Evolutionary conservation across 768 basidiomycete species (phyloP).

Genomic region (Amanita subjunquillea): DNA sequence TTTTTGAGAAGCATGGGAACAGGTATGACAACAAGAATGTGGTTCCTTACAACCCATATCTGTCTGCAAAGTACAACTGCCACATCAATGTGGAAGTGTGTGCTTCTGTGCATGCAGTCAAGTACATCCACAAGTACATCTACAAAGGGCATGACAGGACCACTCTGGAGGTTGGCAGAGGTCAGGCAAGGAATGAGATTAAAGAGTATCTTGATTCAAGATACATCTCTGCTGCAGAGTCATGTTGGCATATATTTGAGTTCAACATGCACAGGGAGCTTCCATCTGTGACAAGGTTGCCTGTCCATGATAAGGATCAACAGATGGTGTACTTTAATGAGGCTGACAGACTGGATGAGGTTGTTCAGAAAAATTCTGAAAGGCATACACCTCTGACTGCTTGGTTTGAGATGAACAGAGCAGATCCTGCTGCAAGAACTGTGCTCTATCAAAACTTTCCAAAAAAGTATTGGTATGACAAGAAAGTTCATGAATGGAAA

Average conservation of each 20-base stretch:
- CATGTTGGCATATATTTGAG: too few relatives aligned
- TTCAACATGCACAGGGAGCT: conserved; percentile 21
- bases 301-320: too few relatives aligned
- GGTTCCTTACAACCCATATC: too few relatives aligned
- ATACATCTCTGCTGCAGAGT: conserved; percentile 23
- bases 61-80: too few relatives aligned
- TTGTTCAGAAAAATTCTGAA: conserved; percentile 13
- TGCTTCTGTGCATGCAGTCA: too few relatives aligned
- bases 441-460: not conserved
- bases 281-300: conserved; percentile 28
- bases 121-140: too few relatives aligned
- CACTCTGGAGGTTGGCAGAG: conserved; percentile 18
- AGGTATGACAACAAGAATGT: conserved; percentile 27
- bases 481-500: not conserved
- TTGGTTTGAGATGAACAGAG: not conserved
- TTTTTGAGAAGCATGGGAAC: not conserved
- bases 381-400: conserved; percentile 17
- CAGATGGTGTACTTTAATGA: conserved; percentile 27
- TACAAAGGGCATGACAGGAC: conserved; percentile 30
- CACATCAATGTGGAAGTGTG: too few relatives aligned
- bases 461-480: not conserved
- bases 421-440: not conserved
- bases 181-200: conserved; percentile 25
- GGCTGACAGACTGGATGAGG: conserved; percentile 14
- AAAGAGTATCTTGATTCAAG: conserved; percentile 21